Evolutionary conservation across 2,329 filamentous ascomycete genomes (phyloP), one percentile per base, ranked within the genome.

Genomic region (Aspergillus cejpii): DNA sequence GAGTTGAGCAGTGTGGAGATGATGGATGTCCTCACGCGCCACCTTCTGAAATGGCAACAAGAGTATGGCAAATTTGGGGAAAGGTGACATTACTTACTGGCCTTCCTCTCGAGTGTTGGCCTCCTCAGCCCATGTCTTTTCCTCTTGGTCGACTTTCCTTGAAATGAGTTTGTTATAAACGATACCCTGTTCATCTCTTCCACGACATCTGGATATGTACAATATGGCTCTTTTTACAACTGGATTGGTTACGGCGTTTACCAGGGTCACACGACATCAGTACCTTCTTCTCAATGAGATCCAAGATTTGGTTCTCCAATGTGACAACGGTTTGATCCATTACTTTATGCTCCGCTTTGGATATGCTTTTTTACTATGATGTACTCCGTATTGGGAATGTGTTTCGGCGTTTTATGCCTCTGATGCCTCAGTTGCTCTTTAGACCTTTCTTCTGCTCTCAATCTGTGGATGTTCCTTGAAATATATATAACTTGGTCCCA

Each of bases 41-140:
- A 89, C 62, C 76, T 94, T 58, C 79, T 91, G 54, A 84, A 85
- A 59, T 94, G 87, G 87, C 87, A 94, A 69, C 83, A 84, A 52
- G 79, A 86, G 59, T 89, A 71, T 63, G 74, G 75, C 34, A 74
- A 75, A 53, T 72, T 70, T 49, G 72, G 73, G 14, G 74, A 76
- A 51, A 71, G 71, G 56, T 72, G 60, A 65, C 49, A 45, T 43
- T 45, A 21, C 46, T 33, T 38, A 20, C 41, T 43, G 15, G 21
- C 23, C 5, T 31, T 26, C 14, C 27, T 17, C 38, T 17, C 10
- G 15, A 20, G 17, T 5, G 17, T 34, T 10, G 3, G 14, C 15
- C 4, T 34, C 10, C 31, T 19, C 17, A 11, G 17, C 17, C 17
- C 15, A 5, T 33, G n/a, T 41, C 17, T 36, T 39, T 40, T 44